Conservation (phyloP, 257 asterid species). For the Solanum chmielewskii region DNA sequence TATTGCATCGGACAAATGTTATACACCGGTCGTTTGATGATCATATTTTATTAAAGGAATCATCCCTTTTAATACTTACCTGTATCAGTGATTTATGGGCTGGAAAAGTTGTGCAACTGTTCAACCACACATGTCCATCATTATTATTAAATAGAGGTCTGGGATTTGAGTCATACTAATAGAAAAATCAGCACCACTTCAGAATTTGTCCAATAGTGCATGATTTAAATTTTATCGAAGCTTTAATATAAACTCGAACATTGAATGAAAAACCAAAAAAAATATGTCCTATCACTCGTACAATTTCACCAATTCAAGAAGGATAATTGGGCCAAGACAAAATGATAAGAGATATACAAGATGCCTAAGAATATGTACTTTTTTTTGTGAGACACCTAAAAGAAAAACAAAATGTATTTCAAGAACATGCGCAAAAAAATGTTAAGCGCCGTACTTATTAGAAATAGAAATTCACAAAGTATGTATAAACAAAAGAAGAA, state of each 20-base stretch:
- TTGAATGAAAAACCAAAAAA: rapidly evolving
- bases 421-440: neutral
- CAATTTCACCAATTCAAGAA: neutral
- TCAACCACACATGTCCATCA: neutral
- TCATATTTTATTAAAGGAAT: neutral
- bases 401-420: neutral
- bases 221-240: rapidly evolving
- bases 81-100: neutral
- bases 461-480: neutral
- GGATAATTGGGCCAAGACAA: neutral
- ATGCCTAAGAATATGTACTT: neutral
- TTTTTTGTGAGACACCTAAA: neutral
- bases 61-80: neutral
- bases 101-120: neutral
- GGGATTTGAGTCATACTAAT: rapidly evolving
- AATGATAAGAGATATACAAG: neutral
- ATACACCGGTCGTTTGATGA: neutral
- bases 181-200: rapidly evolving
- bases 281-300: neutral
- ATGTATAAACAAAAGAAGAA: neutral
- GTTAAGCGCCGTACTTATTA: neutral
- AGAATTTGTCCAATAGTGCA: rapidly evolving
- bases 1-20: neutral
- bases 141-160: too few relatives aligned
- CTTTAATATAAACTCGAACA: rapidly evolving